Evolutionary conservation across 2,329 filamentous ascomycete species (phyloP).

Genomic region (Colletotrichum musae): DNA sequence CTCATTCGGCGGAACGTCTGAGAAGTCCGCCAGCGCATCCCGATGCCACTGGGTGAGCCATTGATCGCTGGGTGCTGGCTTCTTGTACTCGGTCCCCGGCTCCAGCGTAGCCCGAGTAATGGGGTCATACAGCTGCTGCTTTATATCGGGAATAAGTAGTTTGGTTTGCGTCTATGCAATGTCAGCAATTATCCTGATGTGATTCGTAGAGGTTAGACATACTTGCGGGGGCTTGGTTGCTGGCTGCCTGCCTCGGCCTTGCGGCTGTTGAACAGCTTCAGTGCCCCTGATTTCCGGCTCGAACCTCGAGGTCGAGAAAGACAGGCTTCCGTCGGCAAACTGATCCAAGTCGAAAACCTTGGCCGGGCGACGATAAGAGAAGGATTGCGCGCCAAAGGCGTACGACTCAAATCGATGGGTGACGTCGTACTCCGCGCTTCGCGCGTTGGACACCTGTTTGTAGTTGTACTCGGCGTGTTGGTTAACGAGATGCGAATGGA

Average conservation of each 20-base stretch:
- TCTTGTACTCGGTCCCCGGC: constrained; percentile 61
- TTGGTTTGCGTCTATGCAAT: constrained; percentile 24
- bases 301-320: constrained; percentile 60
- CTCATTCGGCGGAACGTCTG: constrained; percentile 67
- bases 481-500: constrained; percentile 63
- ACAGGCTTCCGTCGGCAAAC: constrained; percentile 60
- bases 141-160: constrained; percentile 63
- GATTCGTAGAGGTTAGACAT: background rate
- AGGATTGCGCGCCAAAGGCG: constrained; percentile 53
- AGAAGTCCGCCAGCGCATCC: constrained; percentile 70
- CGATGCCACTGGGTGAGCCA: constrained; percentile 74
- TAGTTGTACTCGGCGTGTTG: constrained; percentile 63
- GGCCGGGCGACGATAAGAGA: constrained; percentile 59
- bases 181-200: constrained; percentile 8
- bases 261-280: constrained; percentile 28
- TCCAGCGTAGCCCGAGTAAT: constrained; percentile 68
- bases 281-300: constrained; percentile 48
- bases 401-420: constrained; percentile 48
- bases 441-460: constrained; percentile 53
- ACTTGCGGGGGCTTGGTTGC: constrained; percentile 22
- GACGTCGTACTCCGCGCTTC: constrained; percentile 57
- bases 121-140: constrained; percentile 69
- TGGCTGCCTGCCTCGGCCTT: constrained; percentile 22
- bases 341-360: constrained; percentile 62
- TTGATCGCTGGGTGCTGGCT: constrained; percentile 60